These are phyloP conservation scores for Chaetomium cochliodes DNA, from an alignment of 495 filamentous ascomycete species.

Conservation along the genomic window DNA sequence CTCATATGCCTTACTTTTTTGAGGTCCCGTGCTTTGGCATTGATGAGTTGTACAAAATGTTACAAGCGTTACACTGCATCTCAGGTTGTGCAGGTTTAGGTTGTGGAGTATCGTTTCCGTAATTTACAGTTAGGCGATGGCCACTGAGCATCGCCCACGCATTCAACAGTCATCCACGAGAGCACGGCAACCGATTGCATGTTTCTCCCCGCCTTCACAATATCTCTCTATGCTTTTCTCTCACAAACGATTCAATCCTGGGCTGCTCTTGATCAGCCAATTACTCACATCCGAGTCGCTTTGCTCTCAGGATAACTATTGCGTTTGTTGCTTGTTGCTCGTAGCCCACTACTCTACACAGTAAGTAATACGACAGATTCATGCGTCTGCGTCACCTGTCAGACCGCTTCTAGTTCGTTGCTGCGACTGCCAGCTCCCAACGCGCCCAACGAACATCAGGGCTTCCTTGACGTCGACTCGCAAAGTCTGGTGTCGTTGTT, in stretches of 20 bases:
- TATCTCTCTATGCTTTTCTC: not conserved
- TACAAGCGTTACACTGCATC: not conserved
- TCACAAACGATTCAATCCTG: not conserved
- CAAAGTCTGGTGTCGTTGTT: constrained; percentile 1
- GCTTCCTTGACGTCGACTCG: not conserved
- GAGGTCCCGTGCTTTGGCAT: not conserved
- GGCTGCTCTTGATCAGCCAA: not conserved
- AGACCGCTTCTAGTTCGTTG: not conserved
- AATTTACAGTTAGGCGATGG: constrained; percentile 2
- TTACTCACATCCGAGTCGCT: not conserved
- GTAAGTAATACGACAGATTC: not conserved
- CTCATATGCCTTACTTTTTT: not conserved
- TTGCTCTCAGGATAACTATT: not conserved
- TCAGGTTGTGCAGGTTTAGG: not conserved
- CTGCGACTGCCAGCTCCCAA: constrained; percentile 3
- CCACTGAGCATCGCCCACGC: not conserved
- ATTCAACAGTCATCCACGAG: not conserved
- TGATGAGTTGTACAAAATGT: not conserved
- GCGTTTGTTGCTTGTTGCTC: not conserved
- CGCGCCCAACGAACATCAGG: constrained; percentile 1
- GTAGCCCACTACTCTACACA: not conserved
- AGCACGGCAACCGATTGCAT: not conserved
- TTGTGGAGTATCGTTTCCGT: not conserved
- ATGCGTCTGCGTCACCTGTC: not conserved
- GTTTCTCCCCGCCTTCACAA: constrained; percentile 9